phyloP scores from a whole-genome alignment of 441 rosid genomes.

The Euphorbia celastroides region DNA sequence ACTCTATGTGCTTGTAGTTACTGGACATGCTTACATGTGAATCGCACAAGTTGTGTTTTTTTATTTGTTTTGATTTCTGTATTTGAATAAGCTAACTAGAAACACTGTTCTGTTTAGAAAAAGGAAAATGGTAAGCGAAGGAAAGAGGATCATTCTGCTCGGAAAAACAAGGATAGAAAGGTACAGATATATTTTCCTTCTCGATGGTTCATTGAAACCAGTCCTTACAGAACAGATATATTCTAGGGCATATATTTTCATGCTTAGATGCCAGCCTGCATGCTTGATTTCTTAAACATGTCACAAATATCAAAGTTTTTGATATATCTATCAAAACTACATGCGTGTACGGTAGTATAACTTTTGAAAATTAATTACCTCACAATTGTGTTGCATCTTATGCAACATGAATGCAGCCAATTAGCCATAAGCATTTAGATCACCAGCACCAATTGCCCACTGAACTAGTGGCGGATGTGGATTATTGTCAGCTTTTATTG shows the following conservation, averaged over 20 bases:
- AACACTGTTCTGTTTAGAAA: slow-evolving; percentile 42
- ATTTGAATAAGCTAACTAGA: slow-evolving; percentile 13
- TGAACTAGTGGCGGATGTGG: background rate
- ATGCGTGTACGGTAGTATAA: background rate
- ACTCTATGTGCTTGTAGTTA: background rate
- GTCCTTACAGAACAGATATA: background rate
- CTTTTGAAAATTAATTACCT: background rate
- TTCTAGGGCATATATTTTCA: background rate
- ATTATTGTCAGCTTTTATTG: background rate
- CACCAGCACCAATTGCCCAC: background rate
- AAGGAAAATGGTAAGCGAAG: slow-evolving; percentile 85
- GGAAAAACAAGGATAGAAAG: slow-evolving; percentile 28
- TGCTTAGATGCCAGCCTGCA: background rate
- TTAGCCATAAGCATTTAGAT: background rate
- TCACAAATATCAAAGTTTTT: background rate
- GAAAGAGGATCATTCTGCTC: slow-evolving; percentile 76
- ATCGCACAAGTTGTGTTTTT: background rate
- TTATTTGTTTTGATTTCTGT: background rate
- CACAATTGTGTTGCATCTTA: slow-evolving; percentile 5
- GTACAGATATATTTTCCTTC: background rate
- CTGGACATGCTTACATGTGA: background rate
- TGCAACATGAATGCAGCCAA: slow-evolving; percentile 1
- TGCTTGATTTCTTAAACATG: background rate
- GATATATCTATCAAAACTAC: background rate
- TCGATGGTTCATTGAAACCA: background rate